Percentiles rank a stretch among this genome's conserved stretches.
Conservation (phyloP, 1,284 basidiomycete genomes). For the Cerioporus squamosus region DNA sequence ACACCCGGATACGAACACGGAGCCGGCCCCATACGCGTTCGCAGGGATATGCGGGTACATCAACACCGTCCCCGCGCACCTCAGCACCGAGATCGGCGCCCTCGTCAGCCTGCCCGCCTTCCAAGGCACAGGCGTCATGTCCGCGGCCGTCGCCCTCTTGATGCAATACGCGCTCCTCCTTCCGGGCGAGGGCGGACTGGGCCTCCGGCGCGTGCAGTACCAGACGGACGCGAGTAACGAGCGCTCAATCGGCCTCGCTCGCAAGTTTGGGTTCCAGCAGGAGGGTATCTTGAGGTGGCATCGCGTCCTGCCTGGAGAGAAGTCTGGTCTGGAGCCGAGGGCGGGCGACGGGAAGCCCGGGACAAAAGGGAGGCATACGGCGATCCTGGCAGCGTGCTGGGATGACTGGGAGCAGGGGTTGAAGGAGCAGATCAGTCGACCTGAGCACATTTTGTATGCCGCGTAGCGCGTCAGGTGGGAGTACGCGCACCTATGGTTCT, state of each 20-base stretch:
- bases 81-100: slow-evolving; percentile 54
- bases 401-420: slow-evolving; percentile 64
- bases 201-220: slow-evolving; percentile 70
- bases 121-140: slow-evolving; percentile 66
- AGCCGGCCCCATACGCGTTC: slow-evolving; percentile 12
- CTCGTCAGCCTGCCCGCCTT: slow-evolving; percentile 58
- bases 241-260: slow-evolving; percentile 53
- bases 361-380: slow-evolving; percentile 50
- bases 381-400: slow-evolving; percentile 56
- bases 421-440: slow-evolving; percentile 43
- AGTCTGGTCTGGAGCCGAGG: slow-evolving; percentile 35
- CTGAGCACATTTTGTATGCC: neutral
- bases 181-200: slow-evolving; percentile 51
- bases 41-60: slow-evolving; percentile 50
- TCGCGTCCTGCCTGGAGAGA: slow-evolving; percentile 42
- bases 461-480: too few species aligned
- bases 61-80: slow-evolving; percentile 41
- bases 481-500: too few species aligned
- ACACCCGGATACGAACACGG: neutral
- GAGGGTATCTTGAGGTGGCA: slow-evolving; percentile 65
- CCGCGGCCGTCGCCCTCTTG: slow-evolving; percentile 64
- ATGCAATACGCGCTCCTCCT: slow-evolving; percentile 59
- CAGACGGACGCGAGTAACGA: slow-evolving; percentile 54
- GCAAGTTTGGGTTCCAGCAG: slow-evolving; percentile 61
- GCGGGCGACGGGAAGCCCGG: slow-evolving; percentile 40